Evolutionary conservation across 2,329 filamentous ascomycete genomes (phyloP).

Genomic region (Zarea fungicola): DNA sequence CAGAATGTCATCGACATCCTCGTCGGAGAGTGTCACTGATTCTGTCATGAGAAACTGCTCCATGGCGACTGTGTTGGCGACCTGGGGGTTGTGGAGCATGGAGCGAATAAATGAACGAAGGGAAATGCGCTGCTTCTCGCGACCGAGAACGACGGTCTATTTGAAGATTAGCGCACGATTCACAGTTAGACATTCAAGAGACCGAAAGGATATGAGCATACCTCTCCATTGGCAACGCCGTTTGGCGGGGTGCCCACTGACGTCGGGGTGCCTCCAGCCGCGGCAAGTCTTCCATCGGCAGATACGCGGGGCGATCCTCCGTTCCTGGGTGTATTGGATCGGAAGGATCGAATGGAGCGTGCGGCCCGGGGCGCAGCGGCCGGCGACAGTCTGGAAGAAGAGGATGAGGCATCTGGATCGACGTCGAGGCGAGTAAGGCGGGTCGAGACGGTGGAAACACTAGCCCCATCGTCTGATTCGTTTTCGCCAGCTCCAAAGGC

Average conservation of each 20-base stretch:
- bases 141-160: slow-evolving; percentile 60
- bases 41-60: slow-evolving; percentile 72
- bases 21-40: slow-evolving; percentile 70
- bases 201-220: too few relatives aligned
- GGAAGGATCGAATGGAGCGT: slow-evolving; percentile 22
- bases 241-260: slow-evolving; percentile 17
- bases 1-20: slow-evolving; percentile 77
- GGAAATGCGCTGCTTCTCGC: slow-evolving; percentile 88
- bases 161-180: background rate
- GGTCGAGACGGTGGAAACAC: slow-evolving; percentile 75
- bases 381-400: slow-evolving; percentile 18
- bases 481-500: slow-evolving; percentile 52
- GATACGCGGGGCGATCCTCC: slow-evolving; percentile 27
- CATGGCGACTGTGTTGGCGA: slow-evolving; percentile 78
- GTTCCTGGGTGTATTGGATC: slow-evolving; percentile 26
- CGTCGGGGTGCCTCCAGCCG: too few relatives aligned
- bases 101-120: slow-evolving; percentile 85
- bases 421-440: slow-evolving; percentile 42
- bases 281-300: slow-evolving; percentile 26
- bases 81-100: slow-evolving; percentile 75
- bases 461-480: slow-evolving; percentile 75
- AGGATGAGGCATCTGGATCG: slow-evolving; percentile 23
- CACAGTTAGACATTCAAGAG: too few relatives aligned
- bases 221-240: slow-evolving; percentile 22
- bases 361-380: slow-evolving; percentile 21